These are phyloP conservation scores for Parathielavia hyrcaniae DNA, from an alignment of 495 filamentous ascomycete genomes.

Conservation along the genomic window DNA sequence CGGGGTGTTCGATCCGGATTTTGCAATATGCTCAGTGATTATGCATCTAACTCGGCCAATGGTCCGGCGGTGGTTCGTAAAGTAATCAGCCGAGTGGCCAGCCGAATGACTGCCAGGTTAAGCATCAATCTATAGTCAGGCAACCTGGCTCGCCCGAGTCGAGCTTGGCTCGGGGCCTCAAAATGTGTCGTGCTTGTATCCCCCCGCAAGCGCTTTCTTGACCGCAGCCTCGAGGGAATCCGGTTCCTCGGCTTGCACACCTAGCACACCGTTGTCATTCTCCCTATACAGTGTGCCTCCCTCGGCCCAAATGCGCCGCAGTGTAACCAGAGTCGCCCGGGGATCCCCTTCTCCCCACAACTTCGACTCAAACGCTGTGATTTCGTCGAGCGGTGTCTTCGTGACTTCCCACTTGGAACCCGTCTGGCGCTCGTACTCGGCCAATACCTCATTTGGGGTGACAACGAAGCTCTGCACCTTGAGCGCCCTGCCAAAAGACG, in stretches of 20 bases:
- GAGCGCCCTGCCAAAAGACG: constrained; percentile 49
- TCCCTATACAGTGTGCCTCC: constrained; percentile 64
- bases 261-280: constrained; percentile 58
- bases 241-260: constrained; percentile 39
- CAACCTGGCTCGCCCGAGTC: too few species aligned
- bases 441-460: constrained; percentile 54
- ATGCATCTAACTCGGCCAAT: too few species aligned
- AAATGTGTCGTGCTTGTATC: constrained; percentile 29
- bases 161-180: background rate
- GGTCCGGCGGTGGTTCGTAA: too few species aligned
- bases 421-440: constrained; percentile 61
- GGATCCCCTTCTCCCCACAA: constrained; percentile 51
- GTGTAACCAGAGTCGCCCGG: constrained; percentile 49
- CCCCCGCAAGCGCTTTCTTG: constrained; percentile 35
- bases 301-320: constrained; percentile 64
- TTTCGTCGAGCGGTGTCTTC: constrained; percentile 46
- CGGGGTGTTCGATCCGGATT: too few species aligned
- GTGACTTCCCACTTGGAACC: constrained; percentile 50
- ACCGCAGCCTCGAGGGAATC: constrained; percentile 47
- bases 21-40: too few species aligned
- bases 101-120: too few species aligned
- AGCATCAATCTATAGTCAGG: too few species aligned
- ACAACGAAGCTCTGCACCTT: constrained; percentile 66
- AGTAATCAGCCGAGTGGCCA: too few species aligned
- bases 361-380: constrained; percentile 49